phyloP scores from a whole-genome alignment of 306 rosid species.

The Fagus sylvatica region DNA sequence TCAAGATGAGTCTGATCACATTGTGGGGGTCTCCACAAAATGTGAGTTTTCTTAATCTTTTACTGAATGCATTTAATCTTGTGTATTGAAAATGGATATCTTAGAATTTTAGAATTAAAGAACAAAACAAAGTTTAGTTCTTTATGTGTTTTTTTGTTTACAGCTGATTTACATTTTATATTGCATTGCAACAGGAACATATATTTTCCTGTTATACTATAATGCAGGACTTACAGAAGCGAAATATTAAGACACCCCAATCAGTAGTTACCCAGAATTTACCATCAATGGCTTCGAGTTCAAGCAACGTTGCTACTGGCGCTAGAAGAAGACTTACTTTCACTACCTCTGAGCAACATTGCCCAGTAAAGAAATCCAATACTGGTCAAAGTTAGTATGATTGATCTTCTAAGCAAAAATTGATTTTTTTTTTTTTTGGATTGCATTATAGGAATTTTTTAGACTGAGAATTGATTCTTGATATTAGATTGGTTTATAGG shows the following conservation, averaged over 20 bases:
- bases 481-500: slow-evolving; percentile 43
- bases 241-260: slow-evolving; percentile 54
- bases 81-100: neutral
- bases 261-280: slow-evolving; percentile 29
- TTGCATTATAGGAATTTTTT: slow-evolving; percentile 46
- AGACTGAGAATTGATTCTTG: slow-evolving; percentile 35
- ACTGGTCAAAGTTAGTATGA: slow-evolving; percentile 37
- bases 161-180: slow-evolving; percentile 11
- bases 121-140: slow-evolving; percentile 13
- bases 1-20: slow-evolving; percentile 46
- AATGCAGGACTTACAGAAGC: slow-evolving; percentile 52
- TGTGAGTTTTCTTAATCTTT: slow-evolving; percentile 44
- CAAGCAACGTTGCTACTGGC: slow-evolving; percentile 42
- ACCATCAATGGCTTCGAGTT: slow-evolving; percentile 40
- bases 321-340: slow-evolving; percentile 78
- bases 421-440: slow-evolving; percentile 46
- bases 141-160: neutral
- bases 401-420: slow-evolving; percentile 29
- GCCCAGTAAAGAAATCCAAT: slow-evolving; percentile 41
- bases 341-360: slow-evolving; percentile 43
- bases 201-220: slow-evolving; percentile 61
- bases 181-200: slow-evolving; percentile 59
- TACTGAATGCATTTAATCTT: neutral
- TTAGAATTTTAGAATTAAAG: neutral
- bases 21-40: slow-evolving; percentile 60